phyloP scores from a whole-genome alignment of 192 early-diverging fungal genomes.

The Ambispora gerdemannii region DNA sequence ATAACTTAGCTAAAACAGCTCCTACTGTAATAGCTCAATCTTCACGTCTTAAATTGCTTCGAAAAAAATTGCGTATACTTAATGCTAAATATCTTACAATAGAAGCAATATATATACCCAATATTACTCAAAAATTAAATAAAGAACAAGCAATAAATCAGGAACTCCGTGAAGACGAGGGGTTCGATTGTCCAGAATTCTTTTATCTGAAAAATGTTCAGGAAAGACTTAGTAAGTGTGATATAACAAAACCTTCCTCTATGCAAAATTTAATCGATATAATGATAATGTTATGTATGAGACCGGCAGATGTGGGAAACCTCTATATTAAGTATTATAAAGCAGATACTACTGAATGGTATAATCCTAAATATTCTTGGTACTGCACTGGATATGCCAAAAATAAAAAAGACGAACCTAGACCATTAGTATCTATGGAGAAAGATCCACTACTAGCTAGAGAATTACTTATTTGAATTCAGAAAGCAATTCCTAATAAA shows the following conservation, averaged over 20 bases:
- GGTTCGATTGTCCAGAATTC: not conserved
- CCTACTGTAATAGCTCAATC: not conserved
- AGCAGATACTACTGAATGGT: not conserved
- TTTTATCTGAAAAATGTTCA: not conserved
- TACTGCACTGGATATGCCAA: constrained; percentile 10
- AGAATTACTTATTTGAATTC: constrained; percentile 15
- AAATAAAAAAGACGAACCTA: not conserved
- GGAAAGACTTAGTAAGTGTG: not conserved
- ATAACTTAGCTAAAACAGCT: not conserved
- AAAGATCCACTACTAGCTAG: constrained; percentile 10
- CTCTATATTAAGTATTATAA: not conserved
- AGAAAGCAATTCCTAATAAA: constrained; percentile 2
- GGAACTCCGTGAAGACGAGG: not conserved
- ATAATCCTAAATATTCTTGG: constrained; percentile 19
- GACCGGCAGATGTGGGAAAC: constrained; percentile 4
- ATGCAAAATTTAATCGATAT: constrained; percentile 17
- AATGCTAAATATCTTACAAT: not conserved
- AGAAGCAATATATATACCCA: not conserved
- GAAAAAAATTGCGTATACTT: not conserved
- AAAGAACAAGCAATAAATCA: not conserved
- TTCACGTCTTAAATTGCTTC: constrained; percentile 8
- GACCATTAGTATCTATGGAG: constrained; percentile 3
- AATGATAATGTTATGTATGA: constrained; percentile 17
- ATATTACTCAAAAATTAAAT: not conserved
- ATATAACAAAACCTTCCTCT: not conserved